Base-by-base conservation (phyloP, 176 grass and related monocot species). In the Musa schizocarpa region DNA sequence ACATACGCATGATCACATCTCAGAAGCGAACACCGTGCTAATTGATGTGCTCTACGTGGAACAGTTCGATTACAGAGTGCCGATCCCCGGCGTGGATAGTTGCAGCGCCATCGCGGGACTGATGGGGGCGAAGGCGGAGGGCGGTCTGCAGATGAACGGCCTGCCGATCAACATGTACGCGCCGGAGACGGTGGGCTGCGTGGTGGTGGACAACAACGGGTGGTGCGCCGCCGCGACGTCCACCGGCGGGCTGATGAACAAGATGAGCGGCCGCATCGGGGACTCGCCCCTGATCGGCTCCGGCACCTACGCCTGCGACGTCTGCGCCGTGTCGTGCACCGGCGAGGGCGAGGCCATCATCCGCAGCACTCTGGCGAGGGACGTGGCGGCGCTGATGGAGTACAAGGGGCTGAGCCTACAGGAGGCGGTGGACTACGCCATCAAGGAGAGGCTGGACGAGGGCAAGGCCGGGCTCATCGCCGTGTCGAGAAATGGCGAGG, bases 171-270 rank as follows among this genome's bases (percentile, higher is more conserved):
- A 54, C 73, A 12, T 75, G 16, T 75, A 75, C 54, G 54, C 73
- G 24, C 73, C 73, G 25, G 73, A 75, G 73, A 75, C 73, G 9
- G 73, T 75, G 54, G 73, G 73, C 26, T 75, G 73, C 73, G 73
- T 75, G 25, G 73, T 58, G 54, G 73, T 75, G 25, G 73, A 75
- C 54, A 11, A 25, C 26, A 26, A 21, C 0, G 54, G 73, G 11
- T 14, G 54, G 13, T 75, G 73, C 73, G 73, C 73, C 54, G 73
- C 73, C 14, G 73, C 73, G 14, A 75, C 73, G 26, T 75, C 73
- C 54, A 75, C 73, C 54, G 73, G 73, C 14, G 73, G 73, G 25
- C 73, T 75, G 25, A 75, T 75, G 73, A 75, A 75, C 73, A 75
- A 75, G 54, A 49, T 75, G 73, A 75, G 9, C 26, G 73, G 73